Base-by-base conservation (phyloP, 1,139 yeast species). In the Ashbya aceris region DNA sequence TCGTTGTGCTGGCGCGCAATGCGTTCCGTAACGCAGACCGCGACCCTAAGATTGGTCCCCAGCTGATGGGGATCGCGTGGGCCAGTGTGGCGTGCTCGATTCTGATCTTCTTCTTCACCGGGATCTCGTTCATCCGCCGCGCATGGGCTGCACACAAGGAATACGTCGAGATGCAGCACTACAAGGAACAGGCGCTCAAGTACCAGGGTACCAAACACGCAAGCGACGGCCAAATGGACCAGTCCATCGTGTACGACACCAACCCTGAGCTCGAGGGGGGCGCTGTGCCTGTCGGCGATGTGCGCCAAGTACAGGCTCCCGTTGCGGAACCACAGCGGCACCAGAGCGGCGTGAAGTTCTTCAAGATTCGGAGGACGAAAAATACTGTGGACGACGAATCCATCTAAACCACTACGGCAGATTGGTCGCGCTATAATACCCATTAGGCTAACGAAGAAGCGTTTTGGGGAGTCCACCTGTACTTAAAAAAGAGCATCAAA, bases 321-420 rank as follows among this genome's bases (percentile, higher is more conserved):
- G 45, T 46, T 28, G 60, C 52, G 14, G 56, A 51, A 27, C 52
- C 57, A 31, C 53, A 53, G 33, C 51, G 56, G 30, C 54, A 58
- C 40, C 76, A 74, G 52, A 79, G 83, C 39, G 91, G 89, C 43
- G 81, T 82, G 55, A 78, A 84, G 64, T 82, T 82, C 66, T 82
- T 82, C 70, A 80, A 79, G 58, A 79, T 82, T 48, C 79, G 80
- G 67, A 79, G 86, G 69, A 57, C 60, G 37, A 77, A 77, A 62
- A 71, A 74, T 54, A 73, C 73, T 59, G 69, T 72, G 36, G 81
- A 76, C 52, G 81, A 76, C 46, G 84, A 78, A 17, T 17, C 23
- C 23, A 3, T 17, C 23, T 17, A 17, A 17, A 3, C 6, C 5
- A 17, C 23, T 17, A 17, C 23, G 23, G 23, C 23, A 17, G 23